phyloP scores from a whole-genome alignment of 371 early-diverging fungal genomes.

The Caulochytrium protostelioides region DNA sequence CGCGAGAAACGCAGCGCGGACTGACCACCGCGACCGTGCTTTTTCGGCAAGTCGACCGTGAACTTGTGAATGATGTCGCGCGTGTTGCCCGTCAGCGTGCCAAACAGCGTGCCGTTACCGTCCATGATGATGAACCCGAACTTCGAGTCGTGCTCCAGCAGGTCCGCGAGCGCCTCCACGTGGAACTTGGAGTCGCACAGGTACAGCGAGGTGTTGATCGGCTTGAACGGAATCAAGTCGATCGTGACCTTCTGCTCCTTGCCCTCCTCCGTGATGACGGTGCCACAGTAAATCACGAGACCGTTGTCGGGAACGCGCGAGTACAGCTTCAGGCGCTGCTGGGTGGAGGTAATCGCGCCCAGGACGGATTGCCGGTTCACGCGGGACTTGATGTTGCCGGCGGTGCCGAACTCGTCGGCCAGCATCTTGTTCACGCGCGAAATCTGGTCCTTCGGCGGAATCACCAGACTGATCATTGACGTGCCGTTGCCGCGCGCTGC shows the following conservation, averaged over 20 bases:
- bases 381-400: constrained; percentile 99
- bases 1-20: constrained; percentile 98
- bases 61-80: constrained; percentile 92
- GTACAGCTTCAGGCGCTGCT: constrained; percentile 93
- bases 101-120: constrained; percentile 95
- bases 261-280: constrained; percentile 92
- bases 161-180: constrained; percentile 77
- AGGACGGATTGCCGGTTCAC: constrained; percentile 97
- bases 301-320: constrained; percentile 83
- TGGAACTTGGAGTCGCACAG: constrained; percentile 99
- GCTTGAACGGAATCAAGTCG: constrained; percentile 98
- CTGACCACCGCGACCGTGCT: constrained; percentile 99
- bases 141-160: constrained; percentile 87
- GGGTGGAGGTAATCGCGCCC: constrained; percentile 96
- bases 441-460: constrained; percentile 92
- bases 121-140: constrained; percentile 99
- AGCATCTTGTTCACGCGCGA: constrained; percentile 82
- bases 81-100: constrained; percentile 89
- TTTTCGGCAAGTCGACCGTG: constrained; percentile 95
- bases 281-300: constrained; percentile 79
- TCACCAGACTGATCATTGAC: constrained; percentile 97
- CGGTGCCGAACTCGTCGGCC: constrained; percentile 98
- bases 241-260: constrained; percentile 98
- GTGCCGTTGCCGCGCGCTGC: constrained; percentile 98
- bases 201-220: constrained; percentile 98